phyloP scores from a whole-genome alignment of 2,329 filamentous ascomycete species.

The Talaromyces funiculosus region DNA sequence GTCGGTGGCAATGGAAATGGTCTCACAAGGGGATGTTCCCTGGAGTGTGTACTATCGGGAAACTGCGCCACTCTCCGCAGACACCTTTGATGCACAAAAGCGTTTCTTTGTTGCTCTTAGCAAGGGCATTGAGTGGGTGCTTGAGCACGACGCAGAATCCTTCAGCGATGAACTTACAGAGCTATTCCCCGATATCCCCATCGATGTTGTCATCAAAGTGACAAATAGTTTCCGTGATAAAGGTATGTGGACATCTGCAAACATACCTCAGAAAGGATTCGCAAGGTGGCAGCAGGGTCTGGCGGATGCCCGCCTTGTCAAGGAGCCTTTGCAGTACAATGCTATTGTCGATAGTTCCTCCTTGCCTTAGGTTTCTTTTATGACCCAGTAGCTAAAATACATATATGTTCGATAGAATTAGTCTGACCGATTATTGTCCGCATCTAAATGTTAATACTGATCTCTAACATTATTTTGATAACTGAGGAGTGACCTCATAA shows the following conservation, averaged over 20 bases:
- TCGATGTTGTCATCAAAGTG: neutral
- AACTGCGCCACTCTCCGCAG: neutral
- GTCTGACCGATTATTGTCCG: too few species aligned
- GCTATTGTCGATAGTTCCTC: too few species aligned
- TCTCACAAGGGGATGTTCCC: neutral
- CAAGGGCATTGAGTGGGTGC: constrained; percentile 2
- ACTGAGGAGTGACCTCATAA: too few species aligned
- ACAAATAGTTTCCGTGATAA: constrained; percentile 1
- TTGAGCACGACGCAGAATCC: constrained; percentile 1
- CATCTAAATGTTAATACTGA: too few species aligned
- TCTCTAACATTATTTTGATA: too few species aligned
- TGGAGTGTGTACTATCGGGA: constrained; percentile 10
- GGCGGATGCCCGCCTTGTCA: too few species aligned
- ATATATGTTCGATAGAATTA: too few species aligned
- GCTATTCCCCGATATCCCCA: neutral
- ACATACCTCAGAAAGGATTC: neutral
- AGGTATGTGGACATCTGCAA: constrained; percentile 4
- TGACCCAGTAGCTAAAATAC: too few species aligned
- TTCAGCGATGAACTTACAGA: neutral
- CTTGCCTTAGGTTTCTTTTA: too few species aligned
- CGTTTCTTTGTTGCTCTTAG: neutral
- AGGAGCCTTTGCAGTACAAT: neutral
- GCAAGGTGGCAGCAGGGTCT: too few species aligned
- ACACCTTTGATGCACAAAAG: neutral
- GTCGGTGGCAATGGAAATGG: constrained; percentile 3